A percentile compares a stretch with the other conserved stretches of the same genome.
These are phyloP conservation scores for Backusella mclennaniae DNA, from an alignment of 192 early-diverging fungal genomes.

Conservation along the genomic window DNA sequence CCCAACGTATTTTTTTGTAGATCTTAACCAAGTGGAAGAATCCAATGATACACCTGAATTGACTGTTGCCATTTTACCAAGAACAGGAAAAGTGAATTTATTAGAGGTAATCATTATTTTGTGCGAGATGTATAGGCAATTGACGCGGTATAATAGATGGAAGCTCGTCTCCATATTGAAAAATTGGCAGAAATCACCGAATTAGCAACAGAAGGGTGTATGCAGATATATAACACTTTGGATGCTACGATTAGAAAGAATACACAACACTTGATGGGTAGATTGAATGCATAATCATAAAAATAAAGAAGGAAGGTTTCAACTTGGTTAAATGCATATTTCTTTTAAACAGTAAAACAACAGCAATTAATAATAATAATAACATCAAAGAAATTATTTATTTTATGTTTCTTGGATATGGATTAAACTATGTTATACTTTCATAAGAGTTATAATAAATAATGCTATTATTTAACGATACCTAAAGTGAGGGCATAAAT, in stretches of 20 bases:
- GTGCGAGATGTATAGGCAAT: no score
- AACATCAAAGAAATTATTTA: no score
- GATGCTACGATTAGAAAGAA: constrained; percentile 60
- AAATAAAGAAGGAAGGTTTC: no score
- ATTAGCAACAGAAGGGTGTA: constrained; percentile 72
- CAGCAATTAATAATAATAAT: no score
- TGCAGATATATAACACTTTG: constrained; percentile 57
- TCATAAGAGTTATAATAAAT: no score
- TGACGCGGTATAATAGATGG: constrained; percentile 55
- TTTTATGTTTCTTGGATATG: no score
- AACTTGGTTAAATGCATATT: no score
- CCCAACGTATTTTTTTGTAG: constrained; percentile 22
- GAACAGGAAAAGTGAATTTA: constrained; percentile 79
- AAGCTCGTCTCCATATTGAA: constrained; percentile 85
- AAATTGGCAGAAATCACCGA: constrained; percentile 62
- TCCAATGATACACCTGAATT: constrained; percentile 82
- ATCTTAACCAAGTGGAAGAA: constrained; percentile 91
- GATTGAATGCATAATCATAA: constrained; percentile 26
- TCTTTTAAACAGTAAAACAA: no score
- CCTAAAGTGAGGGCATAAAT: neutral
- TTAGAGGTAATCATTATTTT: constrained; percentile 52
- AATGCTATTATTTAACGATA: no score
- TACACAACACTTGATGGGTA: constrained; percentile 38
- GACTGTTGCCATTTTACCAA: constrained; percentile 82
- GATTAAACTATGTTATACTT: no score